A percentile compares a stretch with the other conserved stretches of the same genome.
Evolutionary conservation across 1,284 basidiomycete genomes (phyloP).

Genomic region (Fomes fomentarius): DNA sequence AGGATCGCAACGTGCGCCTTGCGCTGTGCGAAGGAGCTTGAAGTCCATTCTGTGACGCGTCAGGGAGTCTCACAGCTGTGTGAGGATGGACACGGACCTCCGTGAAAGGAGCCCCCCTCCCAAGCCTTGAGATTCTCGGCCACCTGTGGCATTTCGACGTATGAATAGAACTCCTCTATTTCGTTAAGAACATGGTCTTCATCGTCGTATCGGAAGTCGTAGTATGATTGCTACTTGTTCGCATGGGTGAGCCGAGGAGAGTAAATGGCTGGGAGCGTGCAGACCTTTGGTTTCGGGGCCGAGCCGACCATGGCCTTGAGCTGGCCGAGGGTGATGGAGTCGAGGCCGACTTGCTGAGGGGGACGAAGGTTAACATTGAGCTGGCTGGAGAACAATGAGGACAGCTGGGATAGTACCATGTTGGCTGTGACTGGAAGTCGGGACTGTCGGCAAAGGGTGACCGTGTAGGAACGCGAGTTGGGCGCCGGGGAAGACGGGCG

Average conservation of each 20-base stretch:
- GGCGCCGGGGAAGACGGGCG: constrained; percentile 3
- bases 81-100: constrained; percentile 51
- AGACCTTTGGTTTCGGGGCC: constrained; percentile 77
- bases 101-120: constrained; percentile 80
- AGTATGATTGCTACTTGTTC: constrained; percentile 72
- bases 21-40: constrained; percentile 60
- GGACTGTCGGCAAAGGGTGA: constrained; percentile 1
- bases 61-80: constrained; percentile 17
- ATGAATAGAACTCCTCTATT: constrained; percentile 98
- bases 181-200: constrained; percentile 95
- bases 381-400: constrained; percentile 24
- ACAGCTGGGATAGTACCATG: constrained; percentile 35
- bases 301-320: constrained; percentile 74
- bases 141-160: constrained; percentile 93
- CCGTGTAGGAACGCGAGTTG: constrained; percentile 2
- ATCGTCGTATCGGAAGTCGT: constrained; percentile 93
- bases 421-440: constrained; percentile 9
- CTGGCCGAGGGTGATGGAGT: constrained; percentile 84
- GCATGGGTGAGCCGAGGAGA: constrained; percentile 17
- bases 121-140: constrained; percentile 88
- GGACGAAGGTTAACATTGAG: constrained; percentile 22
- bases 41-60: constrained; percentile 72
- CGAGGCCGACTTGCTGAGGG: constrained; percentile 39
- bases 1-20: constrained; percentile 78
- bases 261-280: constrained; percentile 22